A percentile compares a stretch with the other conserved stretches of the same genome.
These are phyloP conservation scores for Houttuynia cordata DNA, from an alignment of 164 flowering plant genomes.

Conservation along the genomic window DNA sequence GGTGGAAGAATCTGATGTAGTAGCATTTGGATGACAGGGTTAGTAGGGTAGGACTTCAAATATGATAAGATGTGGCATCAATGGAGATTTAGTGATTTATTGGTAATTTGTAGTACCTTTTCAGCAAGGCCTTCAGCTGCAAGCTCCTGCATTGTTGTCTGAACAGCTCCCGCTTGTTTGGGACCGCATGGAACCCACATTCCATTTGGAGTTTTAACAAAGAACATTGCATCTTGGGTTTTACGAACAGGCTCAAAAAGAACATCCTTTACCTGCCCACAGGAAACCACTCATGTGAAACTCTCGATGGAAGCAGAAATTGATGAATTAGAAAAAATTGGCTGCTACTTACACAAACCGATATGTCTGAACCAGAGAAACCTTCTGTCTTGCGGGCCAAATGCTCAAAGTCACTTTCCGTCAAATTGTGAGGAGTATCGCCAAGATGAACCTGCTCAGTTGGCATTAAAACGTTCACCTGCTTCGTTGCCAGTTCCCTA, in stretches of 20 bases:
- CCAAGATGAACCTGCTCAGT: constrained; percentile 84
- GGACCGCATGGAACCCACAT: constrained; percentile 97
- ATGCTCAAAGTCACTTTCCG: constrained; percentile 79
- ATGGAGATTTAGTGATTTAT: neutral
- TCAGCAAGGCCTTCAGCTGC: constrained; percentile 78
- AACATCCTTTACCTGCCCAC: constrained; percentile 81
- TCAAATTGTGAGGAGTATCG: constrained; percentile 87
- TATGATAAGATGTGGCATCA: neutral
- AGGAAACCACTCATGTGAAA: neutral
- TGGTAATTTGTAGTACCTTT: constrained; percentile 31
- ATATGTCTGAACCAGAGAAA: constrained; percentile 88
- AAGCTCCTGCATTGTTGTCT: constrained; percentile 83
- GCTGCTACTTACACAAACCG: constrained; percentile 77
- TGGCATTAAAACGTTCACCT: neutral
- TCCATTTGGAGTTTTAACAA: constrained; percentile 41
- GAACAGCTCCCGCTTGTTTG: constrained; percentile 80
- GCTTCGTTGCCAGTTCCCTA: neutral
- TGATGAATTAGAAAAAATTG: neutral
- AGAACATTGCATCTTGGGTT: constrained; percentile 97
- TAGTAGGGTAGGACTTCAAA: neutral
- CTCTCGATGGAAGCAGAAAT: neutral
- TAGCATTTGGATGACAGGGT: neutral
- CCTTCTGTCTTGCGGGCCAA: constrained; percentile 83
- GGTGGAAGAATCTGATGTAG: constrained; percentile 78
- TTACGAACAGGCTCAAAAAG: constrained; percentile 96